These are phyloP conservation scores for Eremomyces bilateralis DNA, from an alignment of 495 filamentous ascomycete species.

Conservation along the genomic window DNA sequence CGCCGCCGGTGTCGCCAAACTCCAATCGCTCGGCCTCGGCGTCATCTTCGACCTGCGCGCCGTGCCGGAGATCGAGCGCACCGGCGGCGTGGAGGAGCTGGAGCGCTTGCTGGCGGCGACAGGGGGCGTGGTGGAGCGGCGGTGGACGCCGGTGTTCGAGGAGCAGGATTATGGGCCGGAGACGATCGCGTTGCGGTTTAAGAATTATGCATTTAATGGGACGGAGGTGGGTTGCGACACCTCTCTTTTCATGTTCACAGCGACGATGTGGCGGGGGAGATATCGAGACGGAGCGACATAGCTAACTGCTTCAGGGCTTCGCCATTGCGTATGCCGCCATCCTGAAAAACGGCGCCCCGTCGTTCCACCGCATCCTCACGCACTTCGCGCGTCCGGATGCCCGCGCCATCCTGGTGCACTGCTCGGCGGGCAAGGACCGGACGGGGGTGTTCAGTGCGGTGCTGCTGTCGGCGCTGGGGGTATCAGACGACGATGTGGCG, in stretches of 20 bases:
- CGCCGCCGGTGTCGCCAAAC: slow-evolving; percentile 10
- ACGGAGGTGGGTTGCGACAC: slow-evolving; percentile 7
- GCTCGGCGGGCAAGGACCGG: slow-evolving; percentile 23
- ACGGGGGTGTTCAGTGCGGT: slow-evolving; percentile 21
- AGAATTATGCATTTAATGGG: slow-evolving; percentile 15
- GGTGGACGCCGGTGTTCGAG: slow-evolving; percentile 19
- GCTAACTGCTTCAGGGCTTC: slow-evolving; percentile 13
- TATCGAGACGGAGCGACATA: no score
- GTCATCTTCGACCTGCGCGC: slow-evolving; percentile 17
- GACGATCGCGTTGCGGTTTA: slow-evolving; percentile 18
- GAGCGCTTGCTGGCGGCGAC: slow-evolving; percentile 9
- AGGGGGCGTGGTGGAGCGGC: slow-evolving; percentile 10
- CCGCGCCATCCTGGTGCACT: slow-evolving; percentile 17
- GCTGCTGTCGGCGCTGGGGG: slow-evolving; percentile 16
- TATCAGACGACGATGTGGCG: slow-evolving; percentile 10
- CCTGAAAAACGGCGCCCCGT: slow-evolving; percentile 8
- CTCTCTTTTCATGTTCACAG: background rate
- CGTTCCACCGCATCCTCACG: slow-evolving; percentile 14
- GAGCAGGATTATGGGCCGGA: slow-evolving; percentile 21
- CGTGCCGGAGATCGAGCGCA: slow-evolving; percentile 9
- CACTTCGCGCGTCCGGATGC: slow-evolving; percentile 10
- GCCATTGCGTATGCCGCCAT: slow-evolving; percentile 19
- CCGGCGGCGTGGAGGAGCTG: slow-evolving; percentile 3
- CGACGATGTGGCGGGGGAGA: no score
- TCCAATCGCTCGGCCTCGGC: slow-evolving; percentile 12